Conservation (phyloP, 805 yeast species). For the Saccharomycopsis malanga region DNA sequence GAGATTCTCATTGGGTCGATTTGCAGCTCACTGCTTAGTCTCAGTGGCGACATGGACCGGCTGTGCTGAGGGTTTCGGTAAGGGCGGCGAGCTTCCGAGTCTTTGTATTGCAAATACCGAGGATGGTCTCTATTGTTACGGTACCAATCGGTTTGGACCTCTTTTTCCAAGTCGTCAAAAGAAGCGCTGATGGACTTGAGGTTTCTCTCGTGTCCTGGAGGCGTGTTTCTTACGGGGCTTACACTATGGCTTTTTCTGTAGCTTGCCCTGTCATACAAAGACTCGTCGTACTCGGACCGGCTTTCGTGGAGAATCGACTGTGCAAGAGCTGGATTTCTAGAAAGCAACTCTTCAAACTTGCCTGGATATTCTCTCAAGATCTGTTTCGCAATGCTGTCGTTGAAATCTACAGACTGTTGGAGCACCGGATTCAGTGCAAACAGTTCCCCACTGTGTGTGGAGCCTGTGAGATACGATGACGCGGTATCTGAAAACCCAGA, state of each 20-base stretch:
- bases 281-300: neutral
- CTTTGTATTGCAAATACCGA: constrained; percentile 12
- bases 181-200: constrained; percentile 17
- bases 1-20: constrained; percentile 13
- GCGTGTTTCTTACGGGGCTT: constrained; percentile 4
- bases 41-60: neutral
- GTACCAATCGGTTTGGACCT: constrained; percentile 29
- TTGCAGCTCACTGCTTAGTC: neutral
- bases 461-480: neutral
- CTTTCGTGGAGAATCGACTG: too few relatives aligned
- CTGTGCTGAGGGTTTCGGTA: neutral
- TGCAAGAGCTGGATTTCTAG: constrained; percentile 20
- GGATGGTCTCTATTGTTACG: constrained; percentile 13
- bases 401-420: neutral
- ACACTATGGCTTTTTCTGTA: constrained; percentile 1
- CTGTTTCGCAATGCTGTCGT: constrained; percentile 13
- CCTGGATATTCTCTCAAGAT: constrained; percentile 19
- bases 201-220: neutral
- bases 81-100: neutral
- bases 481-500: neutral
- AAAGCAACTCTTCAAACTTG: constrained; percentile 15
- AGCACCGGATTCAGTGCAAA: neutral
- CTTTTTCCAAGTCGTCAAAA: constrained; percentile 31
- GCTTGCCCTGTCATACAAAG: neutral
- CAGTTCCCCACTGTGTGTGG: neutral